phyloP scores from a whole-genome alignment of 345 rosid genomes.

The Pugionium dolabratum region DNA sequence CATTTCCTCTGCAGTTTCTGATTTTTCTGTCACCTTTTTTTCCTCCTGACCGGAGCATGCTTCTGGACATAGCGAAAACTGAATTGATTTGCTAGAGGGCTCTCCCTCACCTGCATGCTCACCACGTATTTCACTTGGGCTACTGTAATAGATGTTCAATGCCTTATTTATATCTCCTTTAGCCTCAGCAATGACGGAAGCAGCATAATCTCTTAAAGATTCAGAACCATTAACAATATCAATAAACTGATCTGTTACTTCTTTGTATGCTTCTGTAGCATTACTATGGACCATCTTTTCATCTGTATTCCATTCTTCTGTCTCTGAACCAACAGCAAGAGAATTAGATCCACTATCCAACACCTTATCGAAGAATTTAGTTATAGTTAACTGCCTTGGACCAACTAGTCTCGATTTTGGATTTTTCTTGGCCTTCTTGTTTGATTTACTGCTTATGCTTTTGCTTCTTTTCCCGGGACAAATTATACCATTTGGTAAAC shows the following conservation, averaged over 20 bases:
- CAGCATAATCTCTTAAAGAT: slow-evolving; percentile 62
- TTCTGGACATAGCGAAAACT: slow-evolving; percentile 32
- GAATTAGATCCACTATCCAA: slow-evolving; percentile 44
- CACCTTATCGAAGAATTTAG: slow-evolving; percentile 64
- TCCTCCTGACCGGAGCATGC: slow-evolving; percentile 43
- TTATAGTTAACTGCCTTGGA: slow-evolving; percentile 68
- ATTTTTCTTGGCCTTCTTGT: slow-evolving; percentile 59
- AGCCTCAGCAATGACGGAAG: slow-evolving; percentile 57
- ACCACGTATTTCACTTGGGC: slow-evolving; percentile 40
- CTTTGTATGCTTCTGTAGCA: slow-evolving; percentile 38
- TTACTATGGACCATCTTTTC: slow-evolving; percentile 38
- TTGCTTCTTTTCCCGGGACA: slow-evolving; percentile 62
- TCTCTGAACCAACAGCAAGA: slow-evolving; percentile 33
- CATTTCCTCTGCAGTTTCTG: slow-evolving; percentile 36
- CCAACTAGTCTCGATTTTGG: slow-evolving; percentile 52
- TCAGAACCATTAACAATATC: slow-evolving; percentile 63
- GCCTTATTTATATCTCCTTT: slow-evolving; percentile 74
- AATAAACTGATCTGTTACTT: slow-evolving; percentile 60
- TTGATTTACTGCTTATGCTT: slow-evolving; percentile 43
- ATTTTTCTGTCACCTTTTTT: slow-evolving; percentile 34
- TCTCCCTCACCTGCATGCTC: slow-evolving; percentile 39
- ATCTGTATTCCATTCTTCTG: slow-evolving; percentile 42
- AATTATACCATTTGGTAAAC: slow-evolving; percentile 37
- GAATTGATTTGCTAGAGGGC: slow-evolving; percentile 37
- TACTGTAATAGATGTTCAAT: slow-evolving; percentile 62